Evolutionary conservation across 495 filamentous ascomycete genomes (phyloP), one percentile per base, ranked within the genome.

Genomic region (Bryoglossum gracile): DNA sequence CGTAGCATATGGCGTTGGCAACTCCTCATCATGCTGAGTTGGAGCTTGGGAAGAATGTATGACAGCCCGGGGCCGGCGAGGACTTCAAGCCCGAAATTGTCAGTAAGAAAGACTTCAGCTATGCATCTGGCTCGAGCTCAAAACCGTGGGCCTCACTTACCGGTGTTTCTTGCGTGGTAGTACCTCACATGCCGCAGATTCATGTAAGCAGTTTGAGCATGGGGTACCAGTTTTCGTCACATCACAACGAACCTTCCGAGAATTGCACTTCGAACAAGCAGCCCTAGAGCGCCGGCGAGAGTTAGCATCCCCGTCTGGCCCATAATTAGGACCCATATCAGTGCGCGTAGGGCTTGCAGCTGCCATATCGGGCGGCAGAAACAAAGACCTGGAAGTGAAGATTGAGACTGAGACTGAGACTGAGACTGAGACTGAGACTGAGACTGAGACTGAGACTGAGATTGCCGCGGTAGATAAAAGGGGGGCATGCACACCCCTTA

Each of bases 191-290:
- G 13, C 13, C 8, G 9, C 22, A 14, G 34, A 24, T 8, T 50
- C 46, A 26, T 54, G 50, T 21, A 22, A 21, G 18, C 57, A 60
- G 18, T 58, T 60, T 18, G 55, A 54, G 42, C 57, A 60, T 16
- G 57, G 57, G 23, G 33, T 22, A 0, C 56, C 53, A 2, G 54
- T 49, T 23, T 41, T 17, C 3, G 51, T 43, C 14, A 58, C 54
- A 28, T 58, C 43, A 38, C 57, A 60, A n/a, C 55, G 54, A 16
- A 60, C 46, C 34, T 60, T 60, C 3, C 51, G 50, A 17, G 46
- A 38, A 48, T 55, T 56, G 42, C 57, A 60, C 8, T 35, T 11
- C 39, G 46, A 37, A 45, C 57, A 60, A 45, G 55, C 57, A 55
- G 50, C 51, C 5, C 51, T 46, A 16, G 51, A 55, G 24, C 51